Base-by-base conservation (phyloP, 495 filamentous ascomycete genomes). In the Neurospora cerealis region DNA sequence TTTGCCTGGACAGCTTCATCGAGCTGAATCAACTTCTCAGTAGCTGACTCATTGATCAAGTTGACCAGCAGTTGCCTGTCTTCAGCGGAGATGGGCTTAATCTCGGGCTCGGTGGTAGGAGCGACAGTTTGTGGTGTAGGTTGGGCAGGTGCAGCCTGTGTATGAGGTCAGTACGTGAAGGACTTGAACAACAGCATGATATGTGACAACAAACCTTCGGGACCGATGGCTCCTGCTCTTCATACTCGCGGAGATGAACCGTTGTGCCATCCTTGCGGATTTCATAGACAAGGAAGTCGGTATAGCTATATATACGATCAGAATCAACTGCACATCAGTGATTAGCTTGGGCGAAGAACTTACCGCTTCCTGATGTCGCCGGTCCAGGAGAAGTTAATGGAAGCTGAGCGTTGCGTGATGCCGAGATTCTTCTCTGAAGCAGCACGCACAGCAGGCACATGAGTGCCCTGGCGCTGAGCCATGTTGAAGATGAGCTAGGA, bases 201-300 rank as follows among this genome's bases (percentile, higher is more conserved):
- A 24, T 32, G 74, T 70, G n/a, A 69, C 78, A 77, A 72, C 73
- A 79, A 73, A 39, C 81, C 76, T 10, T 83, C 80, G 19, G 72
- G 75, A 44, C 89, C 17, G 60, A 74, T 38, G 77, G 82, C 19
- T 84, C 85, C 8, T 85, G 77, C 17, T 87, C 86, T 75, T 83
- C 11, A 82, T 80, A 88, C 72, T 83, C 84, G 83, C 73, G 83
- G 79, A 99, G 86, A 81, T 97, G 94, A 60, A 95, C 77, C 4
- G 97, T 95, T 69, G 89, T 83, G 15, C 94, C 95, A 79, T 90
- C 87, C 13, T 90, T 91, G 17, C 87, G 81, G 75, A 99, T 96
- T 83, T 99, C 96, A 80, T 97, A 93, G 73, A 99, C 96, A 69
- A 95, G 83, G 81, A 99, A 99, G 80, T 99, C 96, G 17, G 95